phyloP scores from a whole-genome alignment of 2,329 filamentous ascomycete genomes.

The Scedosporium minutisporum region DNA sequence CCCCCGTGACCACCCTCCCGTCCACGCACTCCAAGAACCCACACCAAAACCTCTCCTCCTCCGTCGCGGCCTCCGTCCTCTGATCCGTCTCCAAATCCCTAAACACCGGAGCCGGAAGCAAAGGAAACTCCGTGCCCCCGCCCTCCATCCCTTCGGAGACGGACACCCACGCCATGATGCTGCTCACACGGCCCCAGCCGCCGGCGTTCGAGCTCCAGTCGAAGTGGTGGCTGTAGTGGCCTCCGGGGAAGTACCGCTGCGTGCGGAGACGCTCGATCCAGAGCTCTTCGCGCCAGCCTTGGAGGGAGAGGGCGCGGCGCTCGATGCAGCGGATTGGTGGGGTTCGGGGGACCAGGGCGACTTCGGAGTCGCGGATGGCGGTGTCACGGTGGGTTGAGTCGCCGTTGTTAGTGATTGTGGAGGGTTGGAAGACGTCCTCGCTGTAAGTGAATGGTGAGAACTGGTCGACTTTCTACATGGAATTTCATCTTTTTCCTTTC shows the following conservation, averaged over 20 bases:
- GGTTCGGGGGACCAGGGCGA: conserved; percentile 40
- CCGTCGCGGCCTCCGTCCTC: conserved; percentile 8
- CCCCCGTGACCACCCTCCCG: background rate
- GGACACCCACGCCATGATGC: conserved; percentile 45
- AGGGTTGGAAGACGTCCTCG: conserved; percentile 37
- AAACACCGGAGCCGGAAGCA: conserved; percentile 27
- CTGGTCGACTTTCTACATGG: too few relatives aligned
- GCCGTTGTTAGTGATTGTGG: conserved; percentile 40
- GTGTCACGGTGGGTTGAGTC: conserved; percentile 29
- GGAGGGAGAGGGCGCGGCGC: conserved; percentile 33
- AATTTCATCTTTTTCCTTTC: background rate
- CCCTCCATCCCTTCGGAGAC: conserved; percentile 26
- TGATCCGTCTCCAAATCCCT: conserved; percentile 21
- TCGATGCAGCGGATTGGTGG: conserved; percentile 35
- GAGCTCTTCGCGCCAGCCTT: conserved; percentile 43
- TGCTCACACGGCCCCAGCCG: conserved; percentile 41
- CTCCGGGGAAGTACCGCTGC: conserved; percentile 36
- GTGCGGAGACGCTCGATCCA: conserved; percentile 44
- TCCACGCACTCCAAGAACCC: conserved; percentile 34
- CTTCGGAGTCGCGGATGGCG: conserved; percentile 39
- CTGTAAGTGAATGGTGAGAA: conserved; percentile 17
- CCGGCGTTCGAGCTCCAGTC: conserved; percentile 37
- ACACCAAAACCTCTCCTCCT: conserved; percentile 30
- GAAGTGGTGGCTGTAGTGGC: conserved; percentile 45
- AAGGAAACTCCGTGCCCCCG: conserved; percentile 43